Evolutionary conservation across 1,284 basidiomycete species (phyloP).

Genomic region (Ceratobasidium sp.): DNA sequence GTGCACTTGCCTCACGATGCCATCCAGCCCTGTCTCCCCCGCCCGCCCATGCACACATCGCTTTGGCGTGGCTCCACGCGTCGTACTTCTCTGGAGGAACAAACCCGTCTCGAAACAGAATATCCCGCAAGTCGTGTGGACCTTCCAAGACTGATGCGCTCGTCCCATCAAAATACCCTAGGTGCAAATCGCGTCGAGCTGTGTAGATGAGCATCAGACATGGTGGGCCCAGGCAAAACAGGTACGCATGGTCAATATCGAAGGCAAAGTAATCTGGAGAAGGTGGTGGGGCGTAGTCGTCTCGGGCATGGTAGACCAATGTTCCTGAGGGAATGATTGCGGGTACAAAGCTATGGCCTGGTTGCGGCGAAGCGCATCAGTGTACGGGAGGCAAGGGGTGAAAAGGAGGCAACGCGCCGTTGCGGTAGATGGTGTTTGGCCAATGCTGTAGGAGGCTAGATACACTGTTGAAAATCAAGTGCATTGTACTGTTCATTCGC

Average conservation of each 20-base stretch:
- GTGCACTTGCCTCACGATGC: conserved; percentile 55
- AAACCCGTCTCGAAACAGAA: conserved; percentile 55
- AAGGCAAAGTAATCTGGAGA: conserved; percentile 58
- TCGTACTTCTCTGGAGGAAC: conserved; percentile 44
- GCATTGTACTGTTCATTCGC: conserved; percentile 51
- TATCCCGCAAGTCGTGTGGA: conserved; percentile 59
- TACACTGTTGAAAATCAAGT: conserved; percentile 59
- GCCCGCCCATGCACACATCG: conserved; percentile 57
- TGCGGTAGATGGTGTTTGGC: conserved; percentile 63
- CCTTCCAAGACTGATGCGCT: conserved; percentile 57
- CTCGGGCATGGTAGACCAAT: conserved; percentile 57
- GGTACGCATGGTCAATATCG: conserved; percentile 60
- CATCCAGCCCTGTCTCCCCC: conserved; percentile 54
- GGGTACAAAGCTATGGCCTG: conserved; percentile 57
- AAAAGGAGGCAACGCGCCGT: too few species aligned
- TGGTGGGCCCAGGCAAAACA: conserved; percentile 49
- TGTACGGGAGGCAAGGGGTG: too few species aligned
- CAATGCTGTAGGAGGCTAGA: conserved; percentile 61
- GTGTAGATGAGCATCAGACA: conserved; percentile 53
- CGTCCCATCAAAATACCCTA: conserved; percentile 61
- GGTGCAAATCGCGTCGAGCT: conserved; percentile 54
- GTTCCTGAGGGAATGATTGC: conserved; percentile 58
- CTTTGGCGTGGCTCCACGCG: conserved; percentile 53
- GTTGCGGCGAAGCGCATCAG: too few species aligned
- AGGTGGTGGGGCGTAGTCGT: conserved; percentile 49